A percentile compares a stretch with the other conserved stretches of the same genome.
Evolutionary conservation across 1,284 basidiomycete genomes (phyloP).

Genomic region (Boletus sp.): DNA sequence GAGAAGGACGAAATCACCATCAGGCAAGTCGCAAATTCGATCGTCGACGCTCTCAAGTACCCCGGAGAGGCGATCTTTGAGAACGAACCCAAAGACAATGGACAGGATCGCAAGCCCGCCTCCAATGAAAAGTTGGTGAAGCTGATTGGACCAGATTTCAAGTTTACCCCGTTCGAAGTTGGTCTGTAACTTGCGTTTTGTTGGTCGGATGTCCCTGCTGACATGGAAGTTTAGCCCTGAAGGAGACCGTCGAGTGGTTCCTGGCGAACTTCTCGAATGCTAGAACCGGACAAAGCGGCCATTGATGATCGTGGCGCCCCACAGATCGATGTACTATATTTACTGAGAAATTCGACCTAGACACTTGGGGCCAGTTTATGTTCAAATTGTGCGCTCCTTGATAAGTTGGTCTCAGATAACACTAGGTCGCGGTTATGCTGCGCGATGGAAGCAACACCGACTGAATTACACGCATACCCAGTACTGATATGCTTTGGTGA

Average conservation of each 20-base stretch:
- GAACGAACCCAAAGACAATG: constrained; percentile 50
- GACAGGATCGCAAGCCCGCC: constrained; percentile 92
- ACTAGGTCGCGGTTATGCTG: too few relatives aligned
- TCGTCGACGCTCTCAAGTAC: constrained; percentile 77
- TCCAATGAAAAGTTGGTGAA: constrained; percentile 78
- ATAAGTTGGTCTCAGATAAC: too few relatives aligned
- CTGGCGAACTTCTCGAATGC: constrained; percentile 67
- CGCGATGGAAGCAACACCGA: too few relatives aligned
- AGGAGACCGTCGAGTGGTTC: constrained; percentile 77
- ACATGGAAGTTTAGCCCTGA: constrained; percentile 46
- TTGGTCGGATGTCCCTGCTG: neutral
- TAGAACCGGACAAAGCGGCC: constrained; percentile 42
- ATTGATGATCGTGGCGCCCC: constrained; percentile 12
- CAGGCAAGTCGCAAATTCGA: constrained; percentile 77
- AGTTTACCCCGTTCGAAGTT: constrained; percentile 82
- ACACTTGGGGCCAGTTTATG: too few relatives aligned
- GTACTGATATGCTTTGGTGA: too few relatives aligned
- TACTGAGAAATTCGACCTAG: neutral
- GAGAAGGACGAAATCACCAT: constrained; percentile 90
- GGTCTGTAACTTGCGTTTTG: constrained; percentile 44
- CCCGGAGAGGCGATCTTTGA: constrained; percentile 48
- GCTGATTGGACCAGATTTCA: constrained; percentile 62
- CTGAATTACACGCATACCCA: too few relatives aligned
- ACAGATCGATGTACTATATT: constrained; percentile 7
- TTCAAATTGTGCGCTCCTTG: too few relatives aligned